Evolutionary conservation across 768 basidiomycete species (phyloP), one percentile per base, ranked within the genome.

Genomic region (Brasilioporus rufonigricans): DNA sequence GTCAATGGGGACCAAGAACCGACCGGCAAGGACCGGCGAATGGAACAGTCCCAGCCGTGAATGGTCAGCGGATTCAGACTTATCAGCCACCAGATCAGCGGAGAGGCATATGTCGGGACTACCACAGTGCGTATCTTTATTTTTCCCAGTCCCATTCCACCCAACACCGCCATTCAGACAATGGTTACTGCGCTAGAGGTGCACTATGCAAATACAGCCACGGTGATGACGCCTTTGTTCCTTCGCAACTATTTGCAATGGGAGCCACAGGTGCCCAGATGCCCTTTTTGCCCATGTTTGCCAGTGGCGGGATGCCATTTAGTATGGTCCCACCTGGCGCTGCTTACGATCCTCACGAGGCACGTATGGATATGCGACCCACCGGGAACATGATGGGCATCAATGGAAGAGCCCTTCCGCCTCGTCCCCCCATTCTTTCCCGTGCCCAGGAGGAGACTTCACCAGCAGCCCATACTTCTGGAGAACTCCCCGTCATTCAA

Each of bases 181-280:
- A 86, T 55, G 95, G 95, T 1, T 97, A 86, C 73, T 98, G 95
- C 63, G 83, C 90, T 38, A 84, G 93, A 31, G 95, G 95, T 44
- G 86, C 82, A 19, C 80, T 81, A 56, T 98, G 95, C 79, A 93
- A 92, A 67, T 98, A 84, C 72, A 93, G 90, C 56, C 95, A 98
- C 63, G 93, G 91, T 35, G 91, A 92, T 2, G 91, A 95, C 66
- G 89, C 91, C 29, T 84, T 91, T 47, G 76, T 90, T 10, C 91
- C 89, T 0, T 81, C 80, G 0, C 85, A 84, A 58, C 67, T 91
- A 29, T 88, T 85, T 62, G 77, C 82, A 27, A 77, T 84, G 76
- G 76, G 75, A 32, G 62, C 77, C 41, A 67, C 70, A 35, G 80
- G 73, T 0, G 51, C 57, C 36, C 68, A 65, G 19, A 68, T 89